Percentiles rank a stretch among this genome's conserved stretches.
These are phyloP conservation scores for Tillandsia leiboldiana DNA, from an alignment of 176 grass and related monocot genomes.

Conservation along the genomic window DNA sequence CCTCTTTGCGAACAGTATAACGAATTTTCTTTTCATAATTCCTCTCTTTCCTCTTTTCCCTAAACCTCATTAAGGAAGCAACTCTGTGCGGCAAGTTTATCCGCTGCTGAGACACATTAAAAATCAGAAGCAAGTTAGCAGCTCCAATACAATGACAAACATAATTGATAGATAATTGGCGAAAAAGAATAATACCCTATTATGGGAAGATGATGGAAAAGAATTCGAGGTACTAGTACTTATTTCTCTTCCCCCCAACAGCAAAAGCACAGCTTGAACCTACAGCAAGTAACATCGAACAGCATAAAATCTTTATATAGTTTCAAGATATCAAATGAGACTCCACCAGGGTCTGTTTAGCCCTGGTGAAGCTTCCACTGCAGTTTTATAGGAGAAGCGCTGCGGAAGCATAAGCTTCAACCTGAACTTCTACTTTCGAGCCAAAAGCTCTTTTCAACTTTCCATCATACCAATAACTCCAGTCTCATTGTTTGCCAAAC, in stretches of 20 bases:
- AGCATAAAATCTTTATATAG: too few species aligned
- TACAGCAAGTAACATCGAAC: constrained; percentile 12
- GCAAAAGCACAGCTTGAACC: constrained; percentile 93
- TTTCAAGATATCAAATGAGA: not conserved
- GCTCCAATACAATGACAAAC: not conserved
- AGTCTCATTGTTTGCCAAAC: too few species aligned
- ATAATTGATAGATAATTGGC: not conserved
- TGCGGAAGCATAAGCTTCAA: too few species aligned
- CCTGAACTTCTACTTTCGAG: too few species aligned
- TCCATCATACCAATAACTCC: too few species aligned
- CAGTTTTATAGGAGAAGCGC: too few species aligned
- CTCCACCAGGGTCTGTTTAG: not conserved
- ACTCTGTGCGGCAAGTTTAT: constrained; percentile 89
- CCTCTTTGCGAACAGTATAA: constrained; percentile 88
- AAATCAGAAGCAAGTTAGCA: not conserved
- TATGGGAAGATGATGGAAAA: constrained; percentile 51
- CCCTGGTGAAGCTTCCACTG: too few species aligned
- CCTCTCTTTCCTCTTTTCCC: constrained; percentile 92
- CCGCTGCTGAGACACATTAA: constrained; percentile 34
- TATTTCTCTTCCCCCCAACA: constrained; percentile 87
- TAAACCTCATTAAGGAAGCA: constrained; percentile 91
- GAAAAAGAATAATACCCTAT: constrained; percentile 43
- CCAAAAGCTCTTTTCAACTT: too few species aligned
- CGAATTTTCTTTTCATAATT: constrained; percentile 99
- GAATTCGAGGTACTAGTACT: constrained; percentile 23